Evolutionary conservation across 169 alveolate genomes (phyloP), one percentile per base, ranked within the genome.

Genomic region (Babesia sp.): DNA sequence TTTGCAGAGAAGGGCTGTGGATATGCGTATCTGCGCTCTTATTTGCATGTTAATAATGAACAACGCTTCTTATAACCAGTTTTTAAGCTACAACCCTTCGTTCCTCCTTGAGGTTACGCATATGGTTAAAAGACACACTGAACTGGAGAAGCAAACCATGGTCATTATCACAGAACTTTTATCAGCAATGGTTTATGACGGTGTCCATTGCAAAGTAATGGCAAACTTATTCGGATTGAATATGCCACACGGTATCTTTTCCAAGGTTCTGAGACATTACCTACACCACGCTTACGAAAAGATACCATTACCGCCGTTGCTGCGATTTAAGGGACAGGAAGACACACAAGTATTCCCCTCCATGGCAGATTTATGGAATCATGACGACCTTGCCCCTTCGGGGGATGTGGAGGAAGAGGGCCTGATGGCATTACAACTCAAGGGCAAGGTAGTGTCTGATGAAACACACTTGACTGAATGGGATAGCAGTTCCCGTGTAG

Each of bases 141-240:
- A 70, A 20, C 6, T 79, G 57, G 87, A 79, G 20, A 55, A 46
- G 31, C 48, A 70, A 16, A 79, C 87, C 22, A 79, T 79, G 87
- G 76, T 61, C 9, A 57, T 72, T 24, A 7, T 83, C 12, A 81
- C 85, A 9, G 89, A 81, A 54, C 51, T 81, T 16, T 42, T 81
- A 34, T 71, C 85, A 31, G 74, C 85, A 1, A 71, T 81, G 89
- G 72, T 81, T 16, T 73, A 72, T 54, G 89, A 81, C 31, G 89
- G 89, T n/a, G 60, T 71, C 16, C 89, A 81, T 36, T 72, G 57
- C 42, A 81, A 72, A 28, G 50, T 80, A 11, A 37, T 81, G 31
- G 59, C 82, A 16, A 71, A 28, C 51, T 37, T 81, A 37, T 34
- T 81, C 28, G 89, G 89, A 56, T 61, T 81, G 39, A 57, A 50